Evolutionary conservation across 176 grass and related monocot species (phyloP), one percentile per base, ranked within the genome.

Genomic region (Triticum aestivum): DNA sequence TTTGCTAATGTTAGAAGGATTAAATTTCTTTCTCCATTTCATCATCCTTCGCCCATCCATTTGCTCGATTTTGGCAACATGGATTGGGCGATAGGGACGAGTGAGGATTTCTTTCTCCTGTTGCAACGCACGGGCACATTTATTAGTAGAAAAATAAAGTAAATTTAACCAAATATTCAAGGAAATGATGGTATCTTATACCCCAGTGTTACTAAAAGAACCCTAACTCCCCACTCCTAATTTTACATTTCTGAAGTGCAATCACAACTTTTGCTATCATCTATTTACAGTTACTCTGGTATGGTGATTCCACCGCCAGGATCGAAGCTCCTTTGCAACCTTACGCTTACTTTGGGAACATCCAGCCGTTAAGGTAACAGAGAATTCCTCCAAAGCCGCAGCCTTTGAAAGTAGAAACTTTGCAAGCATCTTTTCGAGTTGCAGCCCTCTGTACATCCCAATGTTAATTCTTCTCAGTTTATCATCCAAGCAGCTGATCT

Each of bases 371-470:
- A 80, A 44, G 23, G 61, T 80, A 2, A 80, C 78, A 0, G 37
- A 65, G 18, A 80, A 47, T 66, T 80, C 23, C 65, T 70, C 44
- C 65, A 70, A 47, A 45, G 24, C 17, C 14, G 29, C 44, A 4
- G 44, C 80, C 65, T 56, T 82, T 1, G 79, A 82, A 4, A 82
- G 62, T 1, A 80, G 61, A 32, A 44, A 80, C 23, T 61, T 80
- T 3, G 78, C 78, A 12, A 65, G 78, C 15, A 80, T 66, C 18
- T 67, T 69, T 52, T 82, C 45, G 11, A 37, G 10, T 32, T 66
- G 80, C 27, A 20, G 11, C 11, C 80, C 41, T n/a, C 11, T 37
- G 29, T 82, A 82, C 1, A 69, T 69, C 11, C 4, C 8, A 8
- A 54, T n/a, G 17, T 66, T 80, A 24, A 80, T 80, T 42, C 62